A percentile compares a stretch with the other conserved stretches of the same genome.
phyloP scores from a whole-genome alignment of 108 stramenopile genomes.

The Stephanodiscus minutulus region DNA sequence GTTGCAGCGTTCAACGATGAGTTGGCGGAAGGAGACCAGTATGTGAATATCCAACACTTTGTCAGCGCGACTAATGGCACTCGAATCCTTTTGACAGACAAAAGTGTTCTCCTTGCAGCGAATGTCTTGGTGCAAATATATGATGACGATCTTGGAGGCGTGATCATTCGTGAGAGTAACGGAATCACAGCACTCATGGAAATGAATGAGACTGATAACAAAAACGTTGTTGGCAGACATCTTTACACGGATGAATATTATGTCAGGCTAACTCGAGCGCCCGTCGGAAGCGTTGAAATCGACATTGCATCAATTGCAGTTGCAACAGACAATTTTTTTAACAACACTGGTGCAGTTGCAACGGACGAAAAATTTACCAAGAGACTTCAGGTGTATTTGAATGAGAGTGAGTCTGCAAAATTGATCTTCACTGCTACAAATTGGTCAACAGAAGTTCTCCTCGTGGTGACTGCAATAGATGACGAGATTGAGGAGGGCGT shows the following conservation, averaged over 20 bases:
- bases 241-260: conserved; percentile 37
- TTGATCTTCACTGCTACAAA: conserved; percentile 19
- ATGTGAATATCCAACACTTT: conserved; percentile 27
- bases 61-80: conserved; percentile 4
- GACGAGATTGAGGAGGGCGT: conserved; percentile 46
- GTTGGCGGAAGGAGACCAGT: conserved; percentile 31
- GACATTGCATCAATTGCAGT: conserved; percentile 19
- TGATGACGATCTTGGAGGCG: conserved; percentile 37
- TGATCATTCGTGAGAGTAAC: conserved; percentile 35
- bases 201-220: conserved; percentile 29
- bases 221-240: background rate
- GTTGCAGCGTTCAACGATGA: conserved; percentile 19
- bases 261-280: conserved; percentile 30
- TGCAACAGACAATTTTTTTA: conserved; percentile 19
- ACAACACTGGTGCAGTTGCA: conserved; percentile 9
- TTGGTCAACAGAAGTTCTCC: conserved; percentile 22
- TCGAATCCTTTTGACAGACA: conserved; percentile 21
- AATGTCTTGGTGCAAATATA: conserved; percentile 40
- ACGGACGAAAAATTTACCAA: conserved; percentile 17
- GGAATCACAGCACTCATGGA: conserved; percentile 40
- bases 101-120: conserved; percentile 18
- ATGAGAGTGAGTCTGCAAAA: background rate
- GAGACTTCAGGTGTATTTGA: conserved; percentile 18
- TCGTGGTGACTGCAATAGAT: conserved; percentile 39
- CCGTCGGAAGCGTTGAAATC: conserved; percentile 19